These are phyloP conservation scores for Colletotrichum karsti DNA, from an alignment of 2,329 filamentous ascomycete species.

Conservation along the genomic window DNA sequence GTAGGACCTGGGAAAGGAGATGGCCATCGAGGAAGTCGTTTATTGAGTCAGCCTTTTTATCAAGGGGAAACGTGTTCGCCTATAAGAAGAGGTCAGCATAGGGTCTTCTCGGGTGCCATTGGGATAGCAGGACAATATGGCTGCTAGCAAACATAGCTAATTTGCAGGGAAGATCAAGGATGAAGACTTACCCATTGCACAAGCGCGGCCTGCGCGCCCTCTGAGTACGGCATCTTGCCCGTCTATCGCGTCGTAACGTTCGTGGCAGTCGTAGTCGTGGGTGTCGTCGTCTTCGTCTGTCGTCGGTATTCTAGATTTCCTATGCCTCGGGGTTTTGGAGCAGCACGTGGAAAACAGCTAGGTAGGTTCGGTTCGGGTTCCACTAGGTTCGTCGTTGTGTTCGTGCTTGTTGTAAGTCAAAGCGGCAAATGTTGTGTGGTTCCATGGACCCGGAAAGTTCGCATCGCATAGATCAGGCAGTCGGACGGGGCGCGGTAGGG, in stretches of 20 bases:
- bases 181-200: constrained; percentile 59
- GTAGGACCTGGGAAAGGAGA: constrained; percentile 63
- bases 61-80: constrained; percentile 52
- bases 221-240: constrained; percentile 48
- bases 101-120: constrained; percentile 12
- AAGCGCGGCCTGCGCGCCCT: constrained; percentile 61
- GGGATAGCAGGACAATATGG: background rate
- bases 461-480: constrained; percentile 7
- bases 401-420: constrained; percentile 21
- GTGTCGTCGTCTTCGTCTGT: background rate
- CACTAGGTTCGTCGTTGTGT: constrained; percentile 18
- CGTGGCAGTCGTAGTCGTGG: background rate
- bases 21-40: constrained; percentile 62
- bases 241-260: constrained; percentile 1
- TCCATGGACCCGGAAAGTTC: constrained; percentile 17
- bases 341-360: constrained; percentile 13
- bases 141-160: no score
- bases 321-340: background rate
- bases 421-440: constrained; percentile 24
- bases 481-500: background rate
- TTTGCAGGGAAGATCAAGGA: constrained; percentile 3
- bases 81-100: constrained; percentile 15
- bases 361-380: constrained; percentile 16
- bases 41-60: constrained; percentile 56
- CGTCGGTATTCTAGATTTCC: background rate